Evolutionary conservation across 352 stramenopile species (phyloP), one percentile per base, ranked within the genome.

Genomic region (Aphanomyces stellatus): DNA sequence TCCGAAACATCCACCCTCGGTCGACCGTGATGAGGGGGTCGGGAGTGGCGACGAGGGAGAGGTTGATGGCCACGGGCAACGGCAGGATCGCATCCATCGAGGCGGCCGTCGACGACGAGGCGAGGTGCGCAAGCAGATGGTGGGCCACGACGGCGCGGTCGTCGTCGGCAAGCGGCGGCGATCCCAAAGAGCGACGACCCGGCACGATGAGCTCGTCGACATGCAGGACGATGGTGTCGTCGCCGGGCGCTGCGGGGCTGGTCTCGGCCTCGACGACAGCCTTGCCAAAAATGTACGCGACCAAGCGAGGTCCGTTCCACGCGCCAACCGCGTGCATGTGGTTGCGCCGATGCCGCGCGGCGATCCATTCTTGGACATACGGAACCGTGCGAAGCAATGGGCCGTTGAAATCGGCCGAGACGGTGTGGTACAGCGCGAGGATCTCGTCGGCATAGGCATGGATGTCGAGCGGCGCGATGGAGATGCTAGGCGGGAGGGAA

Each of bases 221-320:
- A 15, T 34, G 22, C 13, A 51, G 6, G 8, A 22, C 37, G 17
- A 43, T 8, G 8, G 37, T 17, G 17, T 8, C 8, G 37, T 43
- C 37, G 37, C 8, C 37, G 8, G 46, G 13, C 17, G 13, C 22
- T 19, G 30, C 27, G 25, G 4, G 3, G 11, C 10, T 31, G n/a
- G n/a, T 30, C 37, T 30, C 22, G 25, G 31, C 33, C 19, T 51
- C 8, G 41, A 33, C 22, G n/a, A n/a, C n/a, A n/a, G n/a, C n/a
- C n/a, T 1, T 17, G 10, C 37, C 60, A 57, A 67, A 67, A 15
- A 57, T 41, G 34, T 67, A 67, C 28, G 40, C 60, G 7, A 67
- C n/a, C 22, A 67, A 51, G 5, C 31, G 11, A 7, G 2, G 11
- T 59, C 24, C 7, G n/a, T 1, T 22, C 13, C n/a, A 37, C 2